Percentiles rank a stretch among this genome's conserved stretches.
phyloP scores from a whole-genome alignment of 169 alveolate species.

The Theileria orientalis region DNA sequence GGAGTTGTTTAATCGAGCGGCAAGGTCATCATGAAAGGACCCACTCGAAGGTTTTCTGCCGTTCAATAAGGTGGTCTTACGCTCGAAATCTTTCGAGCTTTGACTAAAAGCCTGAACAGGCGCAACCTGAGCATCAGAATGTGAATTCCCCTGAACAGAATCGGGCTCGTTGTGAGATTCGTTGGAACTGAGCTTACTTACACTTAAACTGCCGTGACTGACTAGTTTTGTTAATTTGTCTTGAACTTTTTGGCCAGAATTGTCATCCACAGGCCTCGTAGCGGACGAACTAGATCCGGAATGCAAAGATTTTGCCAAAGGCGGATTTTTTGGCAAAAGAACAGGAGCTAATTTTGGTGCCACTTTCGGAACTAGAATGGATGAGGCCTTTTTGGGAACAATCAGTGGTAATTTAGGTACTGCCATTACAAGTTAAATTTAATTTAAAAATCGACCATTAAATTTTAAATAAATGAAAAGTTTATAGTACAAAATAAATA shows the following conservation, averaged over 20 bases:
- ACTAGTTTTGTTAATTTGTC: constrained; percentile 1
- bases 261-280: neutral
- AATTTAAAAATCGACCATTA: neutral
- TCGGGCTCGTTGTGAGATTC: neutral
- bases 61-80: too few species aligned
- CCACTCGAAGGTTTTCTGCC: too few species aligned
- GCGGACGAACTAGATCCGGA: neutral
- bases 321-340: neutral
- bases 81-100: too few species aligned
- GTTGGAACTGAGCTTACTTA: neutral
- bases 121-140: too few species aligned
- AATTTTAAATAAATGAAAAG: neutral
- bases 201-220: neutral
- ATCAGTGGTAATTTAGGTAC: constrained; percentile 8
- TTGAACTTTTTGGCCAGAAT: neutral
- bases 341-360: neutral
- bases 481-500: neutral
- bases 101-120: too few species aligned
- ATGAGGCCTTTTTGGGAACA: constrained; percentile 2
- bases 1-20: neutral
- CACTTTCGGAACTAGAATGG: neutral
- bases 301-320: neutral
- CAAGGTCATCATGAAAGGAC: neutral
- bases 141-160: neutral
- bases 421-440: neutral